Evolutionary conservation across 2,329 filamentous ascomycete species (phyloP).

Genomic region (Phialocephala subalpina): DNA sequence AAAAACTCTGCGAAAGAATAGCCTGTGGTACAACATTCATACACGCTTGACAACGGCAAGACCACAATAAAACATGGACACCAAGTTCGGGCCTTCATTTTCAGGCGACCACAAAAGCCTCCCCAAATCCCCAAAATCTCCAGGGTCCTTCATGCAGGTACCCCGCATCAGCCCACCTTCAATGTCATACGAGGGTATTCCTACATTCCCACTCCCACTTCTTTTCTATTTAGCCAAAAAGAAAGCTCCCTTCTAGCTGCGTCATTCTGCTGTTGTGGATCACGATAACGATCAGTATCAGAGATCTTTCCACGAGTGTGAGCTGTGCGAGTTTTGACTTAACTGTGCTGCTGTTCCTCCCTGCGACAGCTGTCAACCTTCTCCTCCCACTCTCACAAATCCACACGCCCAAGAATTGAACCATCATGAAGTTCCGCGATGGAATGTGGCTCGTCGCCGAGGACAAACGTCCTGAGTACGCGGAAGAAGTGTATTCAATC

Average conservation of each 20-base stretch:
- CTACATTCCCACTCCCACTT: background rate
- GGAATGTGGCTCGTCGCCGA: constrained; percentile 73
- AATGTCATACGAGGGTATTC: constrained; percentile 21
- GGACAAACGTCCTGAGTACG: constrained; percentile 68
- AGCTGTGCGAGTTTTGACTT: background rate
- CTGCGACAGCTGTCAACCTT: constrained; percentile 2
- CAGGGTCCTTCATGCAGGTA: constrained; percentile 6
- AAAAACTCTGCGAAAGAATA: background rate
- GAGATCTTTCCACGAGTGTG: background rate
- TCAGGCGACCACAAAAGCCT: background rate
- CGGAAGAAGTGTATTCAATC: constrained; percentile 67
- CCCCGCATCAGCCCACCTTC: constrained; percentile 25
- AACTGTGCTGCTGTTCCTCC: background rate
- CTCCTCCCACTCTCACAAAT: background rate
- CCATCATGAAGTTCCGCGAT: constrained; percentile 67
- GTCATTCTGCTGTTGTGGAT: background rate
- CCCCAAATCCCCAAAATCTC: background rate
- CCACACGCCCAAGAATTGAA: background rate
- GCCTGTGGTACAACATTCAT: background rate
- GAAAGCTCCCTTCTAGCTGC: constrained; percentile 7
- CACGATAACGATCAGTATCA: constrained; percentile 1
- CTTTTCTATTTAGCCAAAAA: constrained; percentile 8
- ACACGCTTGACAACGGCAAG: background rate
- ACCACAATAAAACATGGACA: background rate
- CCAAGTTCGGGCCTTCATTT: background rate